Base-by-base conservation (phyloP, 2,329 filamentous ascomycete genomes). In the Teratosphaeria nubilosa region DNA sequence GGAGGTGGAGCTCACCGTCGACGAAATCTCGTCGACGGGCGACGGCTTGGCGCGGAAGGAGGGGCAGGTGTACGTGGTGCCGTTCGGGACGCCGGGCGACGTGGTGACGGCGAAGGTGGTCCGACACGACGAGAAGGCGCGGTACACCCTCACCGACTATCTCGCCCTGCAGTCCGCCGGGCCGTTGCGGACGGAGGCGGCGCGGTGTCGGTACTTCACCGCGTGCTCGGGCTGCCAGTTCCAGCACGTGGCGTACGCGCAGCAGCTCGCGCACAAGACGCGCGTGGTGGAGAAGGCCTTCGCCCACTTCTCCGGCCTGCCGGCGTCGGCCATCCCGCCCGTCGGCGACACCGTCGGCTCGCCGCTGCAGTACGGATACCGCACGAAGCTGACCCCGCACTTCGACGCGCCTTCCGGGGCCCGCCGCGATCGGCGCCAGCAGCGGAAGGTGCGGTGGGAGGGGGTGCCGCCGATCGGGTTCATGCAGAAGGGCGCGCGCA, bases 331-430 rank as follows among this genome's bases (percentile, higher is more conserved):
- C 22, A 79, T 97, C 1, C 94, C 94, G 1, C 70, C 81, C 2
- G 82, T 97, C 58, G 82, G 80, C 54, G 88, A 95, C 63, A 99
- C 94, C 9, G 91, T 96, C 67, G 88, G 88, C 53, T 95, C 90
- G 50, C 94, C 94, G 2, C 74, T 96, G 61, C 86, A 95, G 74
- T 97, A 95, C 73, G 88, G 87, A 58, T 99, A 99, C 77, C 85
- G 94, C 56, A 99, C 94, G 22, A 99, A 99, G 76, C 81, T 99
- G 64, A 99, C 94, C 20, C 94, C 94, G 30, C 94, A 99, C 74
- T 99, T 97, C 70, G 88, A 95, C 70, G 88, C 84, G 0, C 89
- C 91, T 1, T 83, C 84, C 25, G 73, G 76, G 58, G 71, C 79
- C 67, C 67, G 75, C 65, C 69, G 78, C 65, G 74, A 79, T 61